Evolutionary conservation across 2,329 filamentous ascomycete species (phyloP).

Genomic region (Penicillium fuscoglaucum): DNA sequence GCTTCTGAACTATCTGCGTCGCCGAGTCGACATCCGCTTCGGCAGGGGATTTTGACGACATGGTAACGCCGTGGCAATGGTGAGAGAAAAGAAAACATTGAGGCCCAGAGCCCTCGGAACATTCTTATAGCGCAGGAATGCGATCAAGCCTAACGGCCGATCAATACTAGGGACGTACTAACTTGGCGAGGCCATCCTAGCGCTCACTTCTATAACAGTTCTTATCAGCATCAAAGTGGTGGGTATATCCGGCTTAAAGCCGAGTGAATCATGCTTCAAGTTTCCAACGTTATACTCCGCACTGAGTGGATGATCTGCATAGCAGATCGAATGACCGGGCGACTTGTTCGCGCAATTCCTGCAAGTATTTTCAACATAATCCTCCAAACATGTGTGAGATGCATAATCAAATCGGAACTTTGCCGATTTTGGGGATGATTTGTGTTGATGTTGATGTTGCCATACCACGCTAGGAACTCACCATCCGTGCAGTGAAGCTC

Average conservation of each 20-base stretch:
- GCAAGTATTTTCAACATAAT: constrained; percentile 8
- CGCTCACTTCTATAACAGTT: background rate
- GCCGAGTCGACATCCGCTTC: constrained; percentile 16
- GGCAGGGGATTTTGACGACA: constrained; percentile 19
- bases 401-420: background rate
- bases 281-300: background rate
- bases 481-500: constrained; percentile 13
- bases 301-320: background rate
- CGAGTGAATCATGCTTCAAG: background rate
- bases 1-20: constrained; percentile 22
- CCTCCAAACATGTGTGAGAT: background rate
- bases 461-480: constrained; percentile 9
- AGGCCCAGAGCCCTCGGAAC: background rate
- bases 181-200: background rate
- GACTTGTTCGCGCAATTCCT: constrained; percentile 18
- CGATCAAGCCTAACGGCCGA: background rate
- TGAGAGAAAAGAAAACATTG: background rate
- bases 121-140: constrained; percentile 3
- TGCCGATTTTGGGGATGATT: background rate
- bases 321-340: constrained; percentile 5
- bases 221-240: background rate
- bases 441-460: background rate
- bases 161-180: background rate
- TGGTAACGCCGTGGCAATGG: constrained; percentile 5
- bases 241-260: background rate